Conservation (phyloP, 2,329 filamentous ascomycete genomes). For the Uncinocarpus reesii region DNA sequence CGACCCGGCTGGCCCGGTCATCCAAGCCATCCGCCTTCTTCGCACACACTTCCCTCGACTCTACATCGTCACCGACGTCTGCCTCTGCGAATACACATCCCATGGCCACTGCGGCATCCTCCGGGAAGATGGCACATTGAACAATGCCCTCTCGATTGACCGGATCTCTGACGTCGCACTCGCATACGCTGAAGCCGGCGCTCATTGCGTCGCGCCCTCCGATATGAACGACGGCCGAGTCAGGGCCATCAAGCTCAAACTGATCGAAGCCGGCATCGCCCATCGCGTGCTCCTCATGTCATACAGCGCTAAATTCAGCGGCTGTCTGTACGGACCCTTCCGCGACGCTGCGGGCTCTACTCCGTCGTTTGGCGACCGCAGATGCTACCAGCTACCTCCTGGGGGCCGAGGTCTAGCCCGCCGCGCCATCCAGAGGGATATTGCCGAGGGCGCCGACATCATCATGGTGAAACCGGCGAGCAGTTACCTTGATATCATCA, state of each 20-base stretch:
- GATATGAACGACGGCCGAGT: constrained; percentile 99
- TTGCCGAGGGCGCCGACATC: constrained; percentile 87
- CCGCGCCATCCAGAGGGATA: constrained; percentile 79
- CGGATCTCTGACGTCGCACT: constrained; percentile 96
- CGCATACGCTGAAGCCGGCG: constrained; percentile 88
- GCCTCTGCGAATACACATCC: constrained; percentile 95
- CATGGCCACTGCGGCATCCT: constrained; percentile 97
- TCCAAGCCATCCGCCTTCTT: constrained; percentile 72
- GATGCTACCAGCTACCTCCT: constrained; percentile 92
- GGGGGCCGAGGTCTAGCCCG: constrained; percentile 85
- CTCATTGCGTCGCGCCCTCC: constrained; percentile 91
- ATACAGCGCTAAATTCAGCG: constrained; percentile 95
- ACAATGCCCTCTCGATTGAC: constrained; percentile 88
- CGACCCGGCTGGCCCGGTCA: constrained; percentile 85
- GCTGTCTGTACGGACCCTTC: constrained; percentile 93
- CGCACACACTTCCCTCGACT: constrained; percentile 77
- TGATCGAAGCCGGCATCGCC: constrained; percentile 87
- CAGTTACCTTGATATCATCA: constrained; percentile 94
- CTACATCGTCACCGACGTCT: constrained; percentile 87
- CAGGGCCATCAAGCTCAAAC: constrained; percentile 91
- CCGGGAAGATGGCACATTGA: constrained; percentile 80
- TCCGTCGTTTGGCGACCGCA: constrained; percentile 85
- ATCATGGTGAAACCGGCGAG: constrained; percentile 99
- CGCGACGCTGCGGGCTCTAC: constrained; percentile 86
- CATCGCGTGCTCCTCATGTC: constrained; percentile 93